Percentiles rank a stretch among this genome's conserved stretches.
phyloP scores from a whole-genome alignment of 257 asterid species.

The Thymus mandschuricus region DNA sequence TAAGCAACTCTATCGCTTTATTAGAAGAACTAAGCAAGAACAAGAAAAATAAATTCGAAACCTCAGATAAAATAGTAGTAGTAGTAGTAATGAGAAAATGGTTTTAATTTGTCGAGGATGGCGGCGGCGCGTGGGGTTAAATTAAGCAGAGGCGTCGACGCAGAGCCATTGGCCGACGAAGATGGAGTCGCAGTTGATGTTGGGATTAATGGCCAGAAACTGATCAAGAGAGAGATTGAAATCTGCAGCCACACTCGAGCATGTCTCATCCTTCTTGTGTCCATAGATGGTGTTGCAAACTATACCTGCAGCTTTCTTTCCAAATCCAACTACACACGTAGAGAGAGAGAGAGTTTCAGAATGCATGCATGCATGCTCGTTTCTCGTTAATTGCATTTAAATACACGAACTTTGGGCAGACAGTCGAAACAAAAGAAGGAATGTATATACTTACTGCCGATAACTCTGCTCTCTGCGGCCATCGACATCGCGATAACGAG shows the following conservation, averaged over 20 bases:
- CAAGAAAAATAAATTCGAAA: no score
- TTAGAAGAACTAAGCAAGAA: no score
- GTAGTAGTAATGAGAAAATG: background rate
- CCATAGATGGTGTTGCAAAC: slow-evolving; percentile 25
- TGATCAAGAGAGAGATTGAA: slow-evolving; percentile 18
- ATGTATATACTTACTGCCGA: slow-evolving; percentile 4
- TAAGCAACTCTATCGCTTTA: background rate
- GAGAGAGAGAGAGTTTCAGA: background rate
- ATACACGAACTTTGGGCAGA: background rate
- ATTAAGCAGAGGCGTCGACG: slow-evolving; percentile 19
- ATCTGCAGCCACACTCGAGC: slow-evolving; percentile 15
- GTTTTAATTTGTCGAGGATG: background rate
- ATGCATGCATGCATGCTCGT: no score
- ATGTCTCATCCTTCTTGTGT: slow-evolving; percentile 35
- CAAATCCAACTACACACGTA: slow-evolving; percentile 28
- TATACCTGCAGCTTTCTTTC: background rate
- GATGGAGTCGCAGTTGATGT: slow-evolving; percentile 33
- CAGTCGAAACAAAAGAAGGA: background rate
- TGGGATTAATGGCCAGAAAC: slow-evolving; percentile 33
- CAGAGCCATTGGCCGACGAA: slow-evolving; percentile 47
- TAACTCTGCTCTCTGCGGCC: slow-evolving; percentile 10
- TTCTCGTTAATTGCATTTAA: no score
- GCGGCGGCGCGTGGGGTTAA: background rate
- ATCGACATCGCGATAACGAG: background rate
- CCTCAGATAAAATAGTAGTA: no score